Evolutionary conservation across 306 rosid genomes (phyloP), one percentile per base, ranked within the genome.

Genomic region (Abrus precatorius): DNA sequence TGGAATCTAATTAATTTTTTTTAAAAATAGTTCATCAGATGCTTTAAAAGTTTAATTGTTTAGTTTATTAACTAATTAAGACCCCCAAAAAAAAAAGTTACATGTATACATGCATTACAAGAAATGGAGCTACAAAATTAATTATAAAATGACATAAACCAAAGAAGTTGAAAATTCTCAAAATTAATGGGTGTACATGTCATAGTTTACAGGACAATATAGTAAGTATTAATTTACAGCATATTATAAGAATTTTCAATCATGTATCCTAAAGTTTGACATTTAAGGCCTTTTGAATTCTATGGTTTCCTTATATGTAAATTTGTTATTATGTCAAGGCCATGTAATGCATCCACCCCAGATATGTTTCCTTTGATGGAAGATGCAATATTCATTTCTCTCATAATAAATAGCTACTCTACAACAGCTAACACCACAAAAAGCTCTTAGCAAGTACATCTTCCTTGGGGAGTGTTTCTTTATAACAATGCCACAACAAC

Each of bases 341-440:
- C 5, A 36, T 9, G 50, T 6, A 2, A 67, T 27, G 11, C 8
- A 20, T 72, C 2, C 6, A 43, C 1, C 7, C 1, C 28, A 74
- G 2, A 43, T 0, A 30, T 68, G 45, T 74, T 59, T 75, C 27
- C 20, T 75, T 43, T 74, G 2, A 13, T 4, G 33, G 14, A 44
- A 8, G 0, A 30, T 29, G 14, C 9, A 32, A 69, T 3, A 9
- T 44, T 10, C 1, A 41, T 67, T n/a, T 62, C 0, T 34, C n/a
- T 64, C 27, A 28, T 8, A 5, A 77, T 77, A 77, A 77, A 77
- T 66, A 77, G 36, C 47, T 11, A 2, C n/a, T 59, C 32, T 20
- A 9, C 52, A 20, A 4, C 61, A 7, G 0, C 34, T 9, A 40
- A 52, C 62, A 11, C 43, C 7, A 5, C 7, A 27, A 68, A 27